Evolutionary conservation across 495 filamentous ascomycete genomes (phyloP).

Genomic region (Ramalina intermedia): DNA sequence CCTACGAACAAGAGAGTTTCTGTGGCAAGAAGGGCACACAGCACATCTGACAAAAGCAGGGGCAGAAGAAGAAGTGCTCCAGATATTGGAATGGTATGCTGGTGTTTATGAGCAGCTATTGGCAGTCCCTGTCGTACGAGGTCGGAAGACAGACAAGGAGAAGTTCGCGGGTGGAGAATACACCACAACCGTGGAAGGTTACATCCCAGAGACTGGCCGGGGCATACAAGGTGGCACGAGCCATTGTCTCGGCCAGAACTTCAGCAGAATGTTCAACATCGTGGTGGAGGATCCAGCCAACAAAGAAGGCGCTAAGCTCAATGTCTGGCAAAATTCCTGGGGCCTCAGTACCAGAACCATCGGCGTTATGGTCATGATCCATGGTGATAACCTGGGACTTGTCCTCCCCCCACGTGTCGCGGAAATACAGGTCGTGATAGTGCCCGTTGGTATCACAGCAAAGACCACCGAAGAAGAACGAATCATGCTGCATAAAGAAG

Average conservation of each 20-base stretch:
- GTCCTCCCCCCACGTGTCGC: slow-evolving; percentile 83
- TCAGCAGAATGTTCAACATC: slow-evolving; percentile 97
- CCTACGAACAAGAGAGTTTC: slow-evolving; percentile 80
- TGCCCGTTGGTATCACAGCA: slow-evolving; percentile 87
- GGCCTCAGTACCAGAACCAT: slow-evolving; percentile 90
- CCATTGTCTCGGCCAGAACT: slow-evolving; percentile 92
- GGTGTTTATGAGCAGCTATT: slow-evolving; percentile 84
- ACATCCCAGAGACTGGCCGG: slow-evolving; percentile 83
- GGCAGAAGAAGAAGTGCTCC: slow-evolving; percentile 69
- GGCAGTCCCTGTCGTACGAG: slow-evolving; percentile 84
- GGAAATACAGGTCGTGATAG: slow-evolving; percentile 69
- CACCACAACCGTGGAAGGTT: slow-evolving; percentile 82
- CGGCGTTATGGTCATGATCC: slow-evolving; percentile 96
- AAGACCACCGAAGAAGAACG: slow-evolving; percentile 69
- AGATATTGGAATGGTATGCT: slow-evolving; percentile 89
- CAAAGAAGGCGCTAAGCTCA: slow-evolving; percentile 59
- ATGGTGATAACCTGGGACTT: slow-evolving; percentile 86
- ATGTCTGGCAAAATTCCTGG: slow-evolving; percentile 98
- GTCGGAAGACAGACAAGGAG: slow-evolving; percentile 78
- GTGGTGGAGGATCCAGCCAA: slow-evolving; percentile 79
- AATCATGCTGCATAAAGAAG: slow-evolving; percentile 50
- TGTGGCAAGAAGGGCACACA: slow-evolving; percentile 98
- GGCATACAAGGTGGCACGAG: slow-evolving; percentile 94
- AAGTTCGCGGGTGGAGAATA: slow-evolving; percentile 94
- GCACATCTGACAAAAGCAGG: slow-evolving; percentile 69